phyloP scores from a whole-genome alignment of 1,139 yeast genomes.

The Geotrichum reessii region DNA sequence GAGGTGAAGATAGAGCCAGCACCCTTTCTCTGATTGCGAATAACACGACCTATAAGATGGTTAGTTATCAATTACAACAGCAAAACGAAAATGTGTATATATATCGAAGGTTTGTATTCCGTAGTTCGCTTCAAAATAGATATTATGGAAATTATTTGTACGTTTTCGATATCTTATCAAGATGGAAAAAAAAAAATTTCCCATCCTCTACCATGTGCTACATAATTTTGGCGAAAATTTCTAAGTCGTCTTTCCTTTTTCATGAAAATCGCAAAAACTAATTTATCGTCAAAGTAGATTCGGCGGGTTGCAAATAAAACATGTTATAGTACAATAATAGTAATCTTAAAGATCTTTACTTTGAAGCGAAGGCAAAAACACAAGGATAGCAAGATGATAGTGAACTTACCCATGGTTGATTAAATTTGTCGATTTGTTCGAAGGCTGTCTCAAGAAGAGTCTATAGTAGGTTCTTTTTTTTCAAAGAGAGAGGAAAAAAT shows the following conservation, averaged over 20 bases:
- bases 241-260: neutral
- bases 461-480: constrained; percentile 6
- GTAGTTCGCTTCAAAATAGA: too few relatives aligned
- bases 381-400: neutral
- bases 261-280: too few relatives aligned
- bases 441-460: constrained; percentile 19
- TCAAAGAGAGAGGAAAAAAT: constrained; percentile 6
- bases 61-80: too few relatives aligned
- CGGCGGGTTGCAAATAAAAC: neutral
- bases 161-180: too few relatives aligned
- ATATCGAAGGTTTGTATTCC: too few relatives aligned
- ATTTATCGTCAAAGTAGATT: neutral
- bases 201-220: too few relatives aligned
- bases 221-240: too few relatives aligned
- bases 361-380: neutral
- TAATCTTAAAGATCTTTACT: neutral
- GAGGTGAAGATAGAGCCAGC: constrained; percentile 99
- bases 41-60: constrained; percentile 81
- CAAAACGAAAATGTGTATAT: too few relatives aligned
- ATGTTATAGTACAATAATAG: neutral
- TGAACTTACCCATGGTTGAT: constrained; percentile 17
- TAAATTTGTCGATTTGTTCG: constrained; percentile 16
- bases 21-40: constrained; percentile 99
- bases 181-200: too few relatives aligned
- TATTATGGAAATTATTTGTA: too few relatives aligned